These are phyloP conservation scores for Oryza glumipatula DNA, from an alignment of 176 grass and related monocot genomes.

Conservation along the genomic window DNA sequence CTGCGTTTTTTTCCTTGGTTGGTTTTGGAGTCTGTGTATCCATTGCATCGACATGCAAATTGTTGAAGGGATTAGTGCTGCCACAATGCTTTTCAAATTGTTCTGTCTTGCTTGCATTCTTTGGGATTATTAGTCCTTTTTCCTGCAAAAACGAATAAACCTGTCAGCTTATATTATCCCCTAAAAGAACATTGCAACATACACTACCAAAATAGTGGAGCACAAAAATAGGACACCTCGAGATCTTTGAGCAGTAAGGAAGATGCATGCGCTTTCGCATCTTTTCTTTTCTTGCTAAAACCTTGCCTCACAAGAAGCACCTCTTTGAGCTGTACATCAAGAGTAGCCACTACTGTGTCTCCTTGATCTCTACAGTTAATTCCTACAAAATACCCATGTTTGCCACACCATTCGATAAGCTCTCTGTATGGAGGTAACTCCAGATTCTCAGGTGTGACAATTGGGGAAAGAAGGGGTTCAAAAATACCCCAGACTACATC, in stretches of 20 bases:
- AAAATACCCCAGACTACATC: slow-evolving; percentile 70
- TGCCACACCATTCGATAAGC: slow-evolving; percentile 68
- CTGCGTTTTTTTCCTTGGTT: slow-evolving; percentile 24
- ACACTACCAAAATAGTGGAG: slow-evolving; percentile 30
- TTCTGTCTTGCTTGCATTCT: slow-evolving; percentile 53
- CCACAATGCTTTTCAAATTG: slow-evolving; percentile 38
- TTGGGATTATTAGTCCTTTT: slow-evolving; percentile 52
- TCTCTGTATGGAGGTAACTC: slow-evolving; percentile 78
- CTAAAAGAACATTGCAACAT: slow-evolving; percentile 28
- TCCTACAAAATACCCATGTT: slow-evolving; percentile 70
- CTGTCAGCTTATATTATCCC: slow-evolving; percentile 9
- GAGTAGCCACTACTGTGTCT: slow-evolving; percentile 55
- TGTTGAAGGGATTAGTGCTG: slow-evolving; percentile 23
- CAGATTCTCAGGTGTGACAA: slow-evolving; percentile 88
- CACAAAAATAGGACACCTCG: slow-evolving; percentile 53
- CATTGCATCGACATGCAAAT: slow-evolving; percentile 44
- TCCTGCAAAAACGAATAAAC: slow-evolving; percentile 56
- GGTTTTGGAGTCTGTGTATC: slow-evolving; percentile 40
- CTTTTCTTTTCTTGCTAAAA: slow-evolving; percentile 61
- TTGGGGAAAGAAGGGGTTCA: slow-evolving; percentile 77
- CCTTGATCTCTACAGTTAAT: slow-evolving; percentile 58
- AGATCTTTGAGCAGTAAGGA: slow-evolving; percentile 80
- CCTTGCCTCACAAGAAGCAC: slow-evolving; percentile 60
- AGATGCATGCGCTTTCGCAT: slow-evolving; percentile 84
- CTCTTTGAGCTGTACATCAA: slow-evolving; percentile 79